phyloP scores from a whole-genome alignment of 148 eudicot genomes.

The Cornus suecica region DNA sequence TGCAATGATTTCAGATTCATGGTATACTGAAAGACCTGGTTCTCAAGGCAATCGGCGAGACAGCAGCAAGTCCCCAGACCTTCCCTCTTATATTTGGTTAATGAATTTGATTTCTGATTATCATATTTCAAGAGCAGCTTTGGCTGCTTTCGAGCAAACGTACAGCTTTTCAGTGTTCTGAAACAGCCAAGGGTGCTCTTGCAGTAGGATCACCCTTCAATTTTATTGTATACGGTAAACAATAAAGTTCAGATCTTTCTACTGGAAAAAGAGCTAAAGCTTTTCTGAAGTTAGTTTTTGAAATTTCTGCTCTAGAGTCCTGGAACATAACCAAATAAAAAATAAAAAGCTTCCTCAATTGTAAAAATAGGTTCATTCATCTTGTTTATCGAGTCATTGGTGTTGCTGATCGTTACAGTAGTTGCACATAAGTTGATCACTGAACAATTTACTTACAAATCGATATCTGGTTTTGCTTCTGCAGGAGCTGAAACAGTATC shows the following conservation, averaged over 20 bases:
- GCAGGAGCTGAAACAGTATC: conserved; percentile 30
- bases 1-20: neutral
- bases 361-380: neutral
- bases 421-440: neutral
- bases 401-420: neutral
- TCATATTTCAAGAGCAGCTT: no score
- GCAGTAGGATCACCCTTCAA: no score
- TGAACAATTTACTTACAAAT: neutral
- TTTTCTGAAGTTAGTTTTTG: neutral
- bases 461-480: neutral
- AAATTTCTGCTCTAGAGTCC: neutral
- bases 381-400: neutral
- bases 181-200: no score
- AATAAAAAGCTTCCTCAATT: no score
- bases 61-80: neutral
- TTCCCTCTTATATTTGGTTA: neutral
- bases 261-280: neutral
- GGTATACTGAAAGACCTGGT: neutral
- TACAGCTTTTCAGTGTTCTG: no score
- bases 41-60: neutral
- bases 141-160: no score
- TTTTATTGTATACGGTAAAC: neutral
- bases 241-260: neutral
- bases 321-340: no score
- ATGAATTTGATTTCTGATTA: neutral